Evolutionary conservation across 805 yeast species (phyloP), one percentile per base, ranked within the genome.

Genomic region (Monosporozyma aquatica): DNA sequence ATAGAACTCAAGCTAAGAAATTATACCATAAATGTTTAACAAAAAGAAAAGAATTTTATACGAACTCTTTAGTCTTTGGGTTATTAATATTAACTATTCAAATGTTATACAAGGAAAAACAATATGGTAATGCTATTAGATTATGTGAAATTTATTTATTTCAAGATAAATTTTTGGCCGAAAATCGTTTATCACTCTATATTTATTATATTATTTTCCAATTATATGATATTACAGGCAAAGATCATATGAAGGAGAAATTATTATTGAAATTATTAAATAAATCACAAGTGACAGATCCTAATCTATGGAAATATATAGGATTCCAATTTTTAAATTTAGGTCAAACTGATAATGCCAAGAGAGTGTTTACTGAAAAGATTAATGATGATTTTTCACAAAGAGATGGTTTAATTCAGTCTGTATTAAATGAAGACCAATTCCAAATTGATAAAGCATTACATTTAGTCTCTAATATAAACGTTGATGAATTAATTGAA

Each of bases 61-160:
- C 28, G 14, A 37, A 28, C 9, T 43, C 43, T 6, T 45, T 54
- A 20, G 43, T 48, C 5, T 43, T 58, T 24, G 64, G 62, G 4
- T 32, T 47, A 15, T 29, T 57, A 17, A 39, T 60, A 20, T 38
- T 60, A 33, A 44, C 61, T 1, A 41, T 58, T 23, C 63, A 59
- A 43, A 33, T 61, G n/a, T 52, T 51, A 30, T 44, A 53, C 6
- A 42, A 50, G 15, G 61, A 55, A 43, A 52, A 55, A 38, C 46
- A 57, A 37, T 54, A 50, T 50, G 59, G 56, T 13, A 51, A 58
- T 39, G 64, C 65, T 2, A 50, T 61, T 30, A 45, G 50, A 27
- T 39, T 61, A 30, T 45, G 57, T 23, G 63, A 55, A 42, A 28
- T 29, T 7, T 56, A 43, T 30, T 42, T 55, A 39, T 53, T 54